Evolutionary conservation across 2,329 filamentous ascomycete genomes (phyloP), one percentile per base, ranked within the genome.

Genomic region (Corynespora cassiicola): DNA sequence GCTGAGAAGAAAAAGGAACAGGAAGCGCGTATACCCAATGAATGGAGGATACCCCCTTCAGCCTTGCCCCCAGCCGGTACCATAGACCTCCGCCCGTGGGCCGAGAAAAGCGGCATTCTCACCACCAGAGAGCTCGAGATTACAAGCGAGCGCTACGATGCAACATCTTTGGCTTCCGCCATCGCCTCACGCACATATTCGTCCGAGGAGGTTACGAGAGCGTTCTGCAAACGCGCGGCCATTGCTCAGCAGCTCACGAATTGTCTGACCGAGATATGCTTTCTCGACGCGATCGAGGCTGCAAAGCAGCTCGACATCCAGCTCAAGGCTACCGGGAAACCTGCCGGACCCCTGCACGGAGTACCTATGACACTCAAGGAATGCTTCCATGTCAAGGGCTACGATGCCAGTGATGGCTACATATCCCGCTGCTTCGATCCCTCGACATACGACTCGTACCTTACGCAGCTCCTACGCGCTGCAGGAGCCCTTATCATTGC

Each of bases 171-270:
- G n/a, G n/a, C n/a, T n/a, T n/a, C n/a, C n/a, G n/a, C n/a, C n/a
- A n/a, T n/a, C n/a, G n/a, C n/a, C n/a, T n/a, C n/a, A n/a, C n/a
- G 15, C 8, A 29, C 14, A n/a, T 29, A 14, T 8, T 9, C 20
- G 12, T 36, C 32, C 14, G 36, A 44, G 19, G 66, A 75, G 19
- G 76, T 80, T 3, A 63, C 69, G 2, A 60, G 54, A 16, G 79
- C 77, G 0, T 84, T 75, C 45, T 72, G 69, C 47, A 74, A 74
- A 50, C 63, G 73, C 5, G 71, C 71, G 1, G 66, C 70, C 1
- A 64, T 75, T 16, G 79, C 80, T 2, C 79, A 83, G 38, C 80
- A 82, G 51, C 54, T 81, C 12, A 76, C 78, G 23, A 64, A 63
- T 39, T 61, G 57, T 34, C 32, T 63, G 10, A 66, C 61, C 4